phyloP scores from a whole-genome alignment of 306 rosid species.

The Ziziphus jujuba region DNA sequence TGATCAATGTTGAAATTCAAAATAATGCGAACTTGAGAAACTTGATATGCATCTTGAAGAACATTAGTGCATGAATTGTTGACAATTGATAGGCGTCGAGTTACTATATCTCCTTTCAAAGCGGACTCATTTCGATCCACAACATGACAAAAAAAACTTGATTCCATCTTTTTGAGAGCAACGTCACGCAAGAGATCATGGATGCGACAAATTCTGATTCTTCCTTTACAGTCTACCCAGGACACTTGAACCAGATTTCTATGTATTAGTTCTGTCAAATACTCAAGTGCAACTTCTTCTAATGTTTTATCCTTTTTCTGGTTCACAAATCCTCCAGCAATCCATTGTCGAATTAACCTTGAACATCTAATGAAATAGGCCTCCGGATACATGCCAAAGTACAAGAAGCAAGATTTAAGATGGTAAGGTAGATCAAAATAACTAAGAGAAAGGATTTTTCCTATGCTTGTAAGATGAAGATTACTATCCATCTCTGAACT shows the following conservation, averaged over 20 bases:
- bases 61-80: not conserved
- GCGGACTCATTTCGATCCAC: not conserved
- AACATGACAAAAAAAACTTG: slow-evolving; percentile 6
- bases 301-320: too few relatives aligned
- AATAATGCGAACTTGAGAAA: slow-evolving; percentile 6
- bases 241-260: not conserved
- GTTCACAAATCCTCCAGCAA: too few relatives aligned
- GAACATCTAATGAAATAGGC: too few relatives aligned
- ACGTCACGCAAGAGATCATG: slow-evolving; percentile 17
- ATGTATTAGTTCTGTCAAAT: not conserved
- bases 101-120: not conserved
- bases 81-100: slow-evolving; percentile 1
- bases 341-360: too few relatives aligned
- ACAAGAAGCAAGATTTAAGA: too few relatives aligned
- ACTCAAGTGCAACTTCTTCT: too few relatives aligned
- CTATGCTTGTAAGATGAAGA: too few relatives aligned
- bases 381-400: too few relatives aligned
- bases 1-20: not conserved
- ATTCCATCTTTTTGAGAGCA: not conserved
- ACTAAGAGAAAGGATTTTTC: too few relatives aligned
- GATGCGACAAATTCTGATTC: not conserved
- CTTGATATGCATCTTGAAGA: too few relatives aligned
- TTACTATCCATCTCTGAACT: too few relatives aligned
- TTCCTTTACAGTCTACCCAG: not conserved
- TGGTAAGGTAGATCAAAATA: too few relatives aligned